Percentiles rank a stretch among this genome's conserved stretches.
phyloP scores from a whole-genome alignment of 768 basidiomycete genomes.

The Wakefieldia striispora region DNA sequence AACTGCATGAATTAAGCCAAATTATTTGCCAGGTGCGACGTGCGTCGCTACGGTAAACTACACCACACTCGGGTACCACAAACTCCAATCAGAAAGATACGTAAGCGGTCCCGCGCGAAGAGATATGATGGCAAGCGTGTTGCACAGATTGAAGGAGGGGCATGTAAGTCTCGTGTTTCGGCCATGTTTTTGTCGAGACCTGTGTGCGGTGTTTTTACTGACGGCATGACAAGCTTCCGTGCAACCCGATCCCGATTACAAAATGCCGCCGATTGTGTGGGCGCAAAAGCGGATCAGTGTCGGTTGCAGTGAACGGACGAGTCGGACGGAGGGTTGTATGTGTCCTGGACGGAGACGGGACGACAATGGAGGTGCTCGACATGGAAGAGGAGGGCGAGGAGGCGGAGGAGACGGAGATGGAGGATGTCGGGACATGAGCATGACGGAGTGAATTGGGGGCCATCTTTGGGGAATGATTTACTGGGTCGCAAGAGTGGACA shows the following conservation, averaged over 20 bases:
- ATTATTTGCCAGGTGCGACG: conserved; percentile 42
- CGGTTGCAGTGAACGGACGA: conserved; percentile 72
- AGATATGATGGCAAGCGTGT: conserved; percentile 59
- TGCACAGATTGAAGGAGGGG: conserved; percentile 57
- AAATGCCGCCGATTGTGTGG: conserved; percentile 55
- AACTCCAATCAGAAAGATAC: conserved; percentile 45
- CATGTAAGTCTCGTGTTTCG: conserved; percentile 52
- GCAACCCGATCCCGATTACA: conserved; percentile 50
- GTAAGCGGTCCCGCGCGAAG: conserved; percentile 57
- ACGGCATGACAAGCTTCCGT: conserved; percentile 45
- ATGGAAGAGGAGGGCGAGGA: conserved; percentile 63
- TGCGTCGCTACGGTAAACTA: conserved; percentile 66
- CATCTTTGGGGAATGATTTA: conserved; percentile 15
- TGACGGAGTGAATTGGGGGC: neutral
- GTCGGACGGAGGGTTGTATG: conserved; percentile 73
- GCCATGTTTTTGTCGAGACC: conserved; percentile 31
- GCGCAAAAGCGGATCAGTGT: conserved; percentile 50
- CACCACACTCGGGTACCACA: conserved; percentile 57
- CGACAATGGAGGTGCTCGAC: conserved; percentile 69
- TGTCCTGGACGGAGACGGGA: conserved; percentile 63
- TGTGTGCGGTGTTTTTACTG: conserved; percentile 30
- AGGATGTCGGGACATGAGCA: conserved; percentile 21
- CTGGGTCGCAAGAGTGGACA: conserved; percentile 20
- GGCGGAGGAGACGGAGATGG: conserved; percentile 34
- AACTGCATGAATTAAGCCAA: conserved; percentile 31